Base-by-base conservation (phyloP, 2,329 filamentous ascomycete species). In the Penicillium sp. region DNA sequence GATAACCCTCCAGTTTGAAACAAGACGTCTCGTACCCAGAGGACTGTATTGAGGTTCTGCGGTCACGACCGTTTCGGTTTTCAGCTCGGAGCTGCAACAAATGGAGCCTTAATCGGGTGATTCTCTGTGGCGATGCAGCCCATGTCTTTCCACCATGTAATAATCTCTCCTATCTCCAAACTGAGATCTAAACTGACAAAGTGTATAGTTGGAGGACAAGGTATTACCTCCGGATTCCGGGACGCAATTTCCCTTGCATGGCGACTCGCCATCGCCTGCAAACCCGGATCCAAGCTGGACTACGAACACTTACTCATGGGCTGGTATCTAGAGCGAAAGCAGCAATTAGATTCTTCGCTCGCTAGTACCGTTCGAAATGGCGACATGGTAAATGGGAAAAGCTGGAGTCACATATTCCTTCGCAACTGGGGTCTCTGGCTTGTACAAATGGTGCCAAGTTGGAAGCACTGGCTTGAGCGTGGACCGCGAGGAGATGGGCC, bases 111-210 rank as follows among this genome's bases (percentile, higher is more conserved):
- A 68, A 67, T 11, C 63, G 71, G 9, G 75, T 74, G 0, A 69
- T 81, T 23, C 65, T 83, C 0, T 76, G 74, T 37, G 79, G 80
- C 14, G 80, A 82, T 56, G 72, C 80, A 5, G 79, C 80, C 2
- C 80, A 82, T 61, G 80, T 82, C 4, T 81, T 82, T 53, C 80
- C 79, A 5, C 79, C 80, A 2, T 81, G 71, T 74, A 61, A 52
- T 66, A 63, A 19, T 19, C 43, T 36, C 9, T 16, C 23, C 37
- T 42, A 48, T 43, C 16, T 8, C 2, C 31, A 21, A n/a, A n/a
- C n/a, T 19, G 8, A 16, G 14, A 24, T 13, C 2, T n/a, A 39
- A 18, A 34, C 19, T 11, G 26, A 45, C 5, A 14, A 28, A 1
- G 28, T 24, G 19, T 1, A 13, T 34, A 73, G 70, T 77, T 52